Evolutionary conservation across 768 basidiomycete species (phyloP), one percentile per base, ranked within the genome.

Genomic region (Boletus patriciae): DNA sequence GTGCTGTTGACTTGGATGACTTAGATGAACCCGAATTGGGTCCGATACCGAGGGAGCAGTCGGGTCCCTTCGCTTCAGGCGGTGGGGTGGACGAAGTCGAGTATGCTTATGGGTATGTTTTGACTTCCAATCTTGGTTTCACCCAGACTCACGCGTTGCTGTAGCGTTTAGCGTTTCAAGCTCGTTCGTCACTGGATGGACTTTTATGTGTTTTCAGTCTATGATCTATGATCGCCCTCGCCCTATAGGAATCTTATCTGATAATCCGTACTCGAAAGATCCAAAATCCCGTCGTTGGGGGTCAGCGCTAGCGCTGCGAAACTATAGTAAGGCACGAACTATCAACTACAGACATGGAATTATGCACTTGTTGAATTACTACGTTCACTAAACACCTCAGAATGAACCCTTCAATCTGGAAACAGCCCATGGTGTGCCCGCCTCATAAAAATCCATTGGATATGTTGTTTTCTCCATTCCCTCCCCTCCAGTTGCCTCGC

Each of bases 381-480:
- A 36, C 36, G 40, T 52, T 19, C 31, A 18, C 23, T 29, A 33
- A 29, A 33, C 43, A 36, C n/a, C 21, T 66, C 52, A 67, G 62
- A 83, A 84, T 25, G 69, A 72, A 10, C 78, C 85, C 43, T 80
- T 88, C 33, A 73, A 63, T 67, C 90, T 80, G 19, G 90, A 82
- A 21, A 80, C 62, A 0, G 91, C 85, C 90, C 90, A 92, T 2
- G 85, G 86, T 58, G 82, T 89, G 3, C 86, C 87, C 8, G 86
- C 89, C 33, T 82, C 80, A 62, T 98, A 99, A 72, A 98, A 99
- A 73, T 99, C 92, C 97, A 99, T 99, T 3, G 92, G 89, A 75
- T 99, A 98, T 9, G 76, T 75, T 52, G 61, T 55, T 46, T 58
- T 58, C 33, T 58, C 66, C 56, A 60, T 48, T 34, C 55, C 48